Base-by-base conservation (phyloP, 2,329 filamentous ascomycete species). In the Rugonectria rugulosa region DNA sequence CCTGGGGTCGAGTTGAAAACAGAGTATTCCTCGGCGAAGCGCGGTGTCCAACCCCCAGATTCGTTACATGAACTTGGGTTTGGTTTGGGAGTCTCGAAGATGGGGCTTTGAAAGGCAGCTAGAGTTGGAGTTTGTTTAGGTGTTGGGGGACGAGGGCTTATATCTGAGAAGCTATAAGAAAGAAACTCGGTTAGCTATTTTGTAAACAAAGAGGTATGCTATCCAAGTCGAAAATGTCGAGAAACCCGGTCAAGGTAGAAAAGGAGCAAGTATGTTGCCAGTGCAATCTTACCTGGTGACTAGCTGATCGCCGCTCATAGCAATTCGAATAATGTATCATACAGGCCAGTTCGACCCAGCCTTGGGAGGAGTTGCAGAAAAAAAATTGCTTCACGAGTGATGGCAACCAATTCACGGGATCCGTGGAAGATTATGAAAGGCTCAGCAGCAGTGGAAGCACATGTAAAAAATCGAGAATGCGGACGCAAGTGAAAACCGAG, bases 1-100 rank as follows among this genome's bases (percentile, higher is more conserved):
- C 82, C 84, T 14, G 85, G 85, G 8, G 84, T 86, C n/a, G 80
- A 75, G 73, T 86, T 85, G 76, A 88, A 87, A 66, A 87, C 83
- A 59, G 84, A 86, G 66, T 85, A 87, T 61, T 87, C 84, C 68
- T 87, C 83, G 61, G 84, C 83, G 74, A 86, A 88, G 54, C 79
- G 79, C 69, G 85, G 84, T 38, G 84, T 87, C 80, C 81, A 84
- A 62, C 79, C 78, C 62, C 77, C 75, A 47, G 79, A 70, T 58
- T 82, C 78, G 71, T 81, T 73, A 62, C 81, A 78, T 53, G 73
- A 76, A 56, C 74, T 74, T 60, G 77, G 76, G 63, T 72, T 76
- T 52, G 74, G 72, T 69, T 78, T 81, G 38, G 83, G 84, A 10
- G 84, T 87, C 63, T 85, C 78, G 71, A 86, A 83, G 56, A 80